Conservation (phyloP, 225 moss, liverwort and hornwort species). For the Thuidium tamariscinum region DNA sequence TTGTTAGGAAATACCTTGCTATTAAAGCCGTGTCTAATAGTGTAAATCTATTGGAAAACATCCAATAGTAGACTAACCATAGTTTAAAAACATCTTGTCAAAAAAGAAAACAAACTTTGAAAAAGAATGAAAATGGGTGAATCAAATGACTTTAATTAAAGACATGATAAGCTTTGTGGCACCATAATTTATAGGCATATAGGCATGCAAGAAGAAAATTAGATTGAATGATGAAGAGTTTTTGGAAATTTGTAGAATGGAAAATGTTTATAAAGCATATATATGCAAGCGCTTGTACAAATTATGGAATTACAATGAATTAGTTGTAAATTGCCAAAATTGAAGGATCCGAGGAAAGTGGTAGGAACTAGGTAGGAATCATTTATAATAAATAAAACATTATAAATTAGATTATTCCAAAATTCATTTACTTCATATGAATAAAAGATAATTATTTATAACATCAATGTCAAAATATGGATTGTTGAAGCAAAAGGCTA, state of each 20-base stretch:
- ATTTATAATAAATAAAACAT: no score
- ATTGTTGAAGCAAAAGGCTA: neutral
- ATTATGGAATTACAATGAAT: neutral
- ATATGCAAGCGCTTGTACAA: neutral
- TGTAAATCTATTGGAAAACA: no score
- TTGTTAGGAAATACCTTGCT: no score
- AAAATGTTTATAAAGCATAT: neutral
- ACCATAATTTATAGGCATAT: no score
- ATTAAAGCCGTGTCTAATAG: no score
- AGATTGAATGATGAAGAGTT: neutral
- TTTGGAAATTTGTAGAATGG: neutral
- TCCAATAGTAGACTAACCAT: neutral
- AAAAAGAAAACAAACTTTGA: neutral
- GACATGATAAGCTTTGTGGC: neutral
- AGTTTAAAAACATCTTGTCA: neutral
- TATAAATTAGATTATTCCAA: neutral
- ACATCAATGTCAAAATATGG: neutral
- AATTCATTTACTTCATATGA: fast-evolving
- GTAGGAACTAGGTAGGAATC: no score
- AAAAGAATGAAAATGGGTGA: fast-evolving
- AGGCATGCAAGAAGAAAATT: neutral
- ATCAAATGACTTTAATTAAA: neutral
- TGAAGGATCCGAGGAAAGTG: no score
- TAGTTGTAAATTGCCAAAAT: neutral
- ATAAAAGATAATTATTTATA: neutral